Conservation (phyloP, 2,329 filamentous ascomycete species). For the Diaporthe aspalathi region DNA sequence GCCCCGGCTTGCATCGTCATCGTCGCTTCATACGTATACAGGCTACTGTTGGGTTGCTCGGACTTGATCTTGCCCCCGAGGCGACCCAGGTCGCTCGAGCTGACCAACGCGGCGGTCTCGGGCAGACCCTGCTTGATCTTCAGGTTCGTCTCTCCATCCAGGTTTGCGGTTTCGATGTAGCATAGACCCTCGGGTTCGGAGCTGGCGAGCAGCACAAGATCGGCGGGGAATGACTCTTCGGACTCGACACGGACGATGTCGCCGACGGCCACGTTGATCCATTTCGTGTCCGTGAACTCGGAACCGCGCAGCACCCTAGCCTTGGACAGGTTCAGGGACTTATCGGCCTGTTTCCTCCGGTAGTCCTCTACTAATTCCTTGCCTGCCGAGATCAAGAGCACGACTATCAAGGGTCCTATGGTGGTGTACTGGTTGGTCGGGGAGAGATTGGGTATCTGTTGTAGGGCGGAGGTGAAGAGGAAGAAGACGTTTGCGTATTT, state of each 20-base stretch:
- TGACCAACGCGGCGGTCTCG: slow-evolving; percentile 90
- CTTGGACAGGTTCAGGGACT: slow-evolving; percentile 86
- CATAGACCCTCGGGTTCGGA: slow-evolving; percentile 97
- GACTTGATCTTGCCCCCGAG: slow-evolving; percentile 89
- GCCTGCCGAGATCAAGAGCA: slow-evolving; percentile 91
- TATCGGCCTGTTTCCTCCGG: slow-evolving; percentile 87
- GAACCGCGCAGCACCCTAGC: slow-evolving; percentile 86
- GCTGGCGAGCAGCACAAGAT: slow-evolving; percentile 90
- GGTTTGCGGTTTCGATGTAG: slow-evolving; percentile 98
- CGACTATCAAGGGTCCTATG: slow-evolving; percentile 90
- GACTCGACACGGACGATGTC: slow-evolving; percentile 94
- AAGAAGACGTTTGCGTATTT: slow-evolving; percentile 99
- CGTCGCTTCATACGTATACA: slow-evolving; percentile 98
- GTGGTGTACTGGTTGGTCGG: slow-evolving; percentile 97
- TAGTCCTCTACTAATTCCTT: slow-evolving; percentile 97
- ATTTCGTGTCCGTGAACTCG: slow-evolving; percentile 86
- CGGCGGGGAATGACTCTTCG: slow-evolving; percentile 93
- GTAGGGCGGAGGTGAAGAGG: slow-evolving; percentile 93
- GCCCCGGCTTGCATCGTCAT: slow-evolving; percentile 90
- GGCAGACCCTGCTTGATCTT: slow-evolving; percentile 99
- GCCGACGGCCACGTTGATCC: slow-evolving; percentile 93
- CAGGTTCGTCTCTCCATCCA: slow-evolving; percentile 97
- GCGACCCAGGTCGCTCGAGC: slow-evolving; percentile 84
- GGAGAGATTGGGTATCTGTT: slow-evolving; percentile 95
- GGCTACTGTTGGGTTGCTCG: slow-evolving; percentile 96